Base-by-base conservation (phyloP, 306 rosid genomes). In the Erythrophleum fordii region DNA sequence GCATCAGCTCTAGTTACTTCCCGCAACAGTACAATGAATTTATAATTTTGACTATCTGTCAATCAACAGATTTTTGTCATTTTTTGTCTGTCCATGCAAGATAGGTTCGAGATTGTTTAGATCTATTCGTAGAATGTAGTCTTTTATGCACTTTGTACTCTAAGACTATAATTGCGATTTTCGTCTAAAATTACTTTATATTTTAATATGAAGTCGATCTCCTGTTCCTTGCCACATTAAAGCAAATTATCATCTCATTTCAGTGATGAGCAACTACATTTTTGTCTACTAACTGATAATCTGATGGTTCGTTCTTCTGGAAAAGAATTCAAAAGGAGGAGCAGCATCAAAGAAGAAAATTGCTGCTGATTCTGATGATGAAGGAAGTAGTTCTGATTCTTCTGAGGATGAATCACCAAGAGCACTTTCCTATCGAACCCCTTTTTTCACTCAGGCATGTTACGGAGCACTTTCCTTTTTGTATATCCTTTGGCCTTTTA, bases 371-470 rank as follows among this genome's bases (percentile, higher is more conserved):
- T 81, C 62, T 74, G 94, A 87, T 39, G 94, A 90, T 18, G 96
- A 91, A 16, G 95, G 86, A 67, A 90, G 90, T 83, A 90, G 89
- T 75, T 90, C 94, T 22, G 98, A 93, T 68, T 86, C 90, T 77
- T 87, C 85, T 16, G 99, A 91, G 3, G 98, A 90, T 84, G 97
- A 93, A 76, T 87, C 93, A 13, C 85, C 87, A 0, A 88, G 88
- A 79, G 83, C 84, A 20, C 89, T 95, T 65, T 83, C 97, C 26
- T 91, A 90, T 58, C 92, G 98, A 81, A 77, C 91, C 56, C 98
- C 99, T 46, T 88, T 91, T 82, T 93, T 95, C 77, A 88, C 87
- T 80, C 98, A 90, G 97, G 99, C 85, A 88, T 58, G 88, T 51
- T 39, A 35, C 14, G 72, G 26, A 62, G 22, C 26, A 18, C 31